A percentile compares a stretch with the other conserved stretches of the same genome.
Evolutionary conservation across 179 eudicot genomes (phyloP).

Genomic region (Sideroxylon spinosum): DNA sequence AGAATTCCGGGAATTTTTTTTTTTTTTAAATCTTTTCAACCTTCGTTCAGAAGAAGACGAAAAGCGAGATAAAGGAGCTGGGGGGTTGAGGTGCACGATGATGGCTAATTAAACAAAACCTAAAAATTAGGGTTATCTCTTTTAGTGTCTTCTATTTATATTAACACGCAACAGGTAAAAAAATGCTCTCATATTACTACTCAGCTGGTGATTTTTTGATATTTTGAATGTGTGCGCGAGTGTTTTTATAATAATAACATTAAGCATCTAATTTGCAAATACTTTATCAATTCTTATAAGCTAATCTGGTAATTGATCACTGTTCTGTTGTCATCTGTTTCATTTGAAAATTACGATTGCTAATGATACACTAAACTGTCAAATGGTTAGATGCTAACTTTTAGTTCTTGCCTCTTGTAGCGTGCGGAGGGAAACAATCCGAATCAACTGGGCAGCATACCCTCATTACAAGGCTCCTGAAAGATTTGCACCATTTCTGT

Average conservation of each 20-base stretch:
- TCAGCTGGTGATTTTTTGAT: not conserved
- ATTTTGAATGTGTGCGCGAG: not conserved
- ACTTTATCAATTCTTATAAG: not conserved
- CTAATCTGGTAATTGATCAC: no score
- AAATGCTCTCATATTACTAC: not conserved
- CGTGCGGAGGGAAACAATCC: conserved; percentile 60
- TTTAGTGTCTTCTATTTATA: no score
- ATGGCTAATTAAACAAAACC: no score
- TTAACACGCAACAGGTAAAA: no score
- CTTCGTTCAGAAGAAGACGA: no score
- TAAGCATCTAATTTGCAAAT: not conserved
- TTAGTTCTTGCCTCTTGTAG: conserved; percentile 31
- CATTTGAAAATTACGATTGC: not conserved
- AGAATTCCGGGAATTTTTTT: not conserved
- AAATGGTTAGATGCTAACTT: not conserved
- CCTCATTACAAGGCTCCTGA: conserved; percentile 93
- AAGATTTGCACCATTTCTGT: conserved; percentile 71
- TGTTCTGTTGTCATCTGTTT: not conserved
- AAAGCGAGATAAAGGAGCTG: no score
- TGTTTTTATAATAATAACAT: not conserved
- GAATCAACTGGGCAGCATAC: conserved; percentile 89
- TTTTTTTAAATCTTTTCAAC: no score
- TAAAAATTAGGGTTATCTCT: no score
- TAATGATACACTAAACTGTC: not conserved
- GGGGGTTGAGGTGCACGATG: no score